These are phyloP conservation scores for Massariosphaeria phaeospora DNA, from an alignment of 495 filamentous ascomycete genomes.

Conservation along the genomic window DNA sequence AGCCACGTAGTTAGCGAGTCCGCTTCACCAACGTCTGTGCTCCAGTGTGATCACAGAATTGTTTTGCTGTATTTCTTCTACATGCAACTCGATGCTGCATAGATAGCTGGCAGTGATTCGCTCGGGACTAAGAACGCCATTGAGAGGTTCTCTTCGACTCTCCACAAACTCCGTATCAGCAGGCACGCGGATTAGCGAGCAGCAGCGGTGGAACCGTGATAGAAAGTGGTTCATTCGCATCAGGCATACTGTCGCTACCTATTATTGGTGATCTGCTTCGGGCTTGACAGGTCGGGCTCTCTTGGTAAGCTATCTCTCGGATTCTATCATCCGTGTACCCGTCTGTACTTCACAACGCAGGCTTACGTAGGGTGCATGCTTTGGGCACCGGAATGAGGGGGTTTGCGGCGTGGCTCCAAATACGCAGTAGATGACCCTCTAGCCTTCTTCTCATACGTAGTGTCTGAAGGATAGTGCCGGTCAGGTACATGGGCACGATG, in stretches of 20 bases:
- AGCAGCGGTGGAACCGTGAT: constrained; percentile 2
- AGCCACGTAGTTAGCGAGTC: background rate
- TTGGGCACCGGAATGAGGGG: constrained; percentile 26
- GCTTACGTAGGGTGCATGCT: background rate
- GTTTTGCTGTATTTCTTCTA: too few species aligned
- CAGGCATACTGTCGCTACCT: background rate
- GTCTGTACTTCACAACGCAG: background rate
- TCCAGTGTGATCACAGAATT: background rate
- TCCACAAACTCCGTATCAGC: background rate
- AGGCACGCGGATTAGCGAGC: background rate
- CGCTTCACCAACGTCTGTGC: background rate
- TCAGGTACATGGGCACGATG: constrained; percentile 22
- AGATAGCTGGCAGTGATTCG: too few species aligned
- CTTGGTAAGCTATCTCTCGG: constrained; percentile 11
- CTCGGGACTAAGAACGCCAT: too few species aligned
- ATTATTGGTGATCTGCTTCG: constrained; percentile 12
- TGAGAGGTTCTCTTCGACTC: background rate
- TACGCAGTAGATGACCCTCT: too few species aligned
- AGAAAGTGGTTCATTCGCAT: background rate
- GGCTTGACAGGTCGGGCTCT: background rate
- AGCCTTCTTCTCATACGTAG: too few species aligned
- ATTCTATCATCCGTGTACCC: background rate
- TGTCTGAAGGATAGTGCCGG: too few species aligned
- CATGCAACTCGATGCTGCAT: too few species aligned
- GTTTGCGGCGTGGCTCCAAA: background rate